Percentiles rank a stretch among this genome's conserved stretches.
phyloP scores from a whole-genome alignment of 2,329 filamentous ascomycete genomes.

The Fusarium sp. region DNA sequence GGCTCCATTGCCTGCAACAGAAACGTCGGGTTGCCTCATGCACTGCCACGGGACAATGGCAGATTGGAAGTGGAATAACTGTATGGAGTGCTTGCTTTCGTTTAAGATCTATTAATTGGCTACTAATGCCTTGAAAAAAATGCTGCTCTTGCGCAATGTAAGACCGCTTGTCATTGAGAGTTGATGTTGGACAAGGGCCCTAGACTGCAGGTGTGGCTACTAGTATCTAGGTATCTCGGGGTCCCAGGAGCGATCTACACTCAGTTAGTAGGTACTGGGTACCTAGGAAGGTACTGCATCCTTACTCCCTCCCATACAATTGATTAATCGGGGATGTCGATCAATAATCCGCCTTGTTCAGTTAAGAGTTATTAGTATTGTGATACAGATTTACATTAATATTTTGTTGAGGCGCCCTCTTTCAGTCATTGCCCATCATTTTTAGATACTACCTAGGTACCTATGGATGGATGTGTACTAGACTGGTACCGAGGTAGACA shows the following conservation, averaged over 20 bases:
- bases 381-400: neutral
- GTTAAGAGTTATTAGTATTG: neutral
- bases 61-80: constrained; percentile 42
- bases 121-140: constrained; percentile 16
- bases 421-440: constrained; percentile 3
- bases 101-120: constrained; percentile 17
- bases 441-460: neutral
- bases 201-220: neutral
- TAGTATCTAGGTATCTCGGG: neutral
- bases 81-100: neutral
- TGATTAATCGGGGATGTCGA: neutral
- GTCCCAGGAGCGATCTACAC: neutral
- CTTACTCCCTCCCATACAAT: neutral
- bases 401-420: constrained; percentile 2
- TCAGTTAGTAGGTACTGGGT: neutral
- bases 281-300: neutral
- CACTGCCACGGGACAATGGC: constrained; percentile 48
- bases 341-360: neutral
- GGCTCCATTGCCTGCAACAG: constrained; percentile 17
- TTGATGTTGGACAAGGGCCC: constrained; percentile 17
- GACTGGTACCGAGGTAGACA: constrained; percentile 11
- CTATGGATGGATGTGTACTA: neutral
- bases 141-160: constrained; percentile 26
- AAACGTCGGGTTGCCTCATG: constrained; percentile 47
- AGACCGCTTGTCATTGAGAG: constrained; percentile 13